Percentiles rank a stretch among this genome's conserved stretches.
These are phyloP conservation scores for Fusarium siculi DNA, from an alignment of 2,329 filamentous ascomycete genomes.

Conservation along the genomic window DNA sequence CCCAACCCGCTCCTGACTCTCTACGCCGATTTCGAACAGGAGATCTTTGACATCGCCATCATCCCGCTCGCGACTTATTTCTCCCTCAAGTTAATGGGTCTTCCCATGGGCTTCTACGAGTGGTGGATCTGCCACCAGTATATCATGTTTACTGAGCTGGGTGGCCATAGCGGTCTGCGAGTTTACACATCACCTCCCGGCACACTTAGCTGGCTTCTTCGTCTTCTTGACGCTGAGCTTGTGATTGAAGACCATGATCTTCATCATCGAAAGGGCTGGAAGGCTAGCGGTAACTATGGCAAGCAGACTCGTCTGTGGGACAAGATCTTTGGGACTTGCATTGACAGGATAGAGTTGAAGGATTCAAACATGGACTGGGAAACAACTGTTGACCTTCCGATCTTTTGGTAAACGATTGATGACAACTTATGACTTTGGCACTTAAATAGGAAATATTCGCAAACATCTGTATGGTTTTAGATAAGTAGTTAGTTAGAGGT, in stretches of 20 bases:
- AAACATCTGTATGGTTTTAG: neutral
- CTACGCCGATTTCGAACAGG: constrained; percentile 22
- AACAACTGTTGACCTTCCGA: neutral
- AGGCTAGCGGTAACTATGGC: constrained; percentile 13
- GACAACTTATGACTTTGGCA: neutral
- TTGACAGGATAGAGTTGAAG: constrained; percentile 3
- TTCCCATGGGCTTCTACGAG: constrained; percentile 19
- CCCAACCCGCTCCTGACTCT: constrained; percentile 14
- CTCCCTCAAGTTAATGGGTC: neutral
- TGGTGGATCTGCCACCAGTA: constrained; percentile 30
- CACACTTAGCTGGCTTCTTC: constrained; percentile 11
- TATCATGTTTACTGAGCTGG: constrained; percentile 12
- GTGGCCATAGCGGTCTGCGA: constrained; percentile 15
- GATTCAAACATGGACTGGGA: neutral
- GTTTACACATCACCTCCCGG: neutral
- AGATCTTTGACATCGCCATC: constrained; percentile 19
- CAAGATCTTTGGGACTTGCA: constrained; percentile 11
- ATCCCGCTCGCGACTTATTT: neutral
- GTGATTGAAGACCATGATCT: constrained; percentile 23
- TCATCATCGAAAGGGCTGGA: constrained; percentile 16
- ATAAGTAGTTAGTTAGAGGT: too few relatives aligned
- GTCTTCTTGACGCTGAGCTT: neutral
- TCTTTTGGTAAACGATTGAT: neutral
- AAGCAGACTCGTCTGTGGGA: constrained; percentile 27
- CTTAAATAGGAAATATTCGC: accelerated